Conservation (phyloP, 352 stramenopile genomes). For the Saprolegnia diclina region DNA sequence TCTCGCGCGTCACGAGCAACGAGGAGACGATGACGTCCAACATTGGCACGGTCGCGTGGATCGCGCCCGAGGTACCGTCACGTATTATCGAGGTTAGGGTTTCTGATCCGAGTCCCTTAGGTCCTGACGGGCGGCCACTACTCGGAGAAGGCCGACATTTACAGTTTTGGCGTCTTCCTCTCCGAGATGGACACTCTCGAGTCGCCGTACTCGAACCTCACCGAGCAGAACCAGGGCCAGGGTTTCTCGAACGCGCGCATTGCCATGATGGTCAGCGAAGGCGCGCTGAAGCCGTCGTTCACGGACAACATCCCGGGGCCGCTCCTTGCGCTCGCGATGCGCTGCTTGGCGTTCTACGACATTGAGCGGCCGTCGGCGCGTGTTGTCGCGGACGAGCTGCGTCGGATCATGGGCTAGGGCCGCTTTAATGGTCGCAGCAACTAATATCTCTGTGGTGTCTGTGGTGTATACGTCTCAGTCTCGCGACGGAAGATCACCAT, state of each 20-base stretch:
- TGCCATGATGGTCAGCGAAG: conserved; percentile 26
- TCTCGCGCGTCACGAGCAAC: conserved; percentile 23
- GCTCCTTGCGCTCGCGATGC: conserved; percentile 5
- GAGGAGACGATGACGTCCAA: conserved; percentile 27
- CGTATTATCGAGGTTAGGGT: neutral
- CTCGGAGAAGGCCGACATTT: conserved; percentile 27
- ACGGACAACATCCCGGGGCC: conserved; percentile 14
- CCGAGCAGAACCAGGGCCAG: conserved; percentile 20
- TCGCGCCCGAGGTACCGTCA: conserved; percentile 15
- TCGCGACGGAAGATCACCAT: too few species aligned
- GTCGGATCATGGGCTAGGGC: conserved; percentile 1
- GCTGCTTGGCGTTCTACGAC: conserved; percentile 22
- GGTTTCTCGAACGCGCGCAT: conserved; percentile 24
- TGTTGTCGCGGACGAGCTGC: conserved; percentile 13
- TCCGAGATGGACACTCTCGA: conserved; percentile 25
- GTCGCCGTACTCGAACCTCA: conserved; percentile 23
- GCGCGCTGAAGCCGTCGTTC: conserved; percentile 22
- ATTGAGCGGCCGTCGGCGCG: conserved; percentile 15
- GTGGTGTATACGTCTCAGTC: neutral
- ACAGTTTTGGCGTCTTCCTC: conserved; percentile 24
- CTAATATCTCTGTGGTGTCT: neutral
- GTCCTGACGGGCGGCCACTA: conserved; percentile 23
- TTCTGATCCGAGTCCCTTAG: neutral
- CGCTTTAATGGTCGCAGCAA: neutral
- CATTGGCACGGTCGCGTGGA: conserved; percentile 26